phyloP scores from a whole-genome alignment of 352 stramenopile species.

The Globisporangium ultimum region DNA sequence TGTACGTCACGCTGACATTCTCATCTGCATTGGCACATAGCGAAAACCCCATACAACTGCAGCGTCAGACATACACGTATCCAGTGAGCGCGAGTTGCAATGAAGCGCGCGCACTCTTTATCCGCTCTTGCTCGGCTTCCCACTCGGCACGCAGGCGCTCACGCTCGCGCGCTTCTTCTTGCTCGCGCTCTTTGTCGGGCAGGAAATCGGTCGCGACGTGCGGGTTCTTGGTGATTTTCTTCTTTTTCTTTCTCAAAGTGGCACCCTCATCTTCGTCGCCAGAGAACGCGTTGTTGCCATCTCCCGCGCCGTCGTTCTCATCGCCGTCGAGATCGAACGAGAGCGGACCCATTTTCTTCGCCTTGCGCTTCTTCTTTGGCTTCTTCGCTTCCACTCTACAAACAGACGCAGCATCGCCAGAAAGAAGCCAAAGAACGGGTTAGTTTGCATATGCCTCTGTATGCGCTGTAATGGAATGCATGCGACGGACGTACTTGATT shows the following conservation, averaged over 20 bases:
- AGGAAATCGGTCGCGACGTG: conserved; percentile 94
- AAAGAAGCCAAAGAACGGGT: no score
- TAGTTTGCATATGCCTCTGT: no score
- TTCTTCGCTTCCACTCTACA: conserved; percentile 36
- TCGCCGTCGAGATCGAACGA: conserved; percentile 84
- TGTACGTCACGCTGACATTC: conserved; percentile 95
- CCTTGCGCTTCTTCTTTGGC: conserved; percentile 79
- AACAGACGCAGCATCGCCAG: neutral
- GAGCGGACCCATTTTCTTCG: conserved; percentile 70
- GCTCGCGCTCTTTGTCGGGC: conserved; percentile 91
- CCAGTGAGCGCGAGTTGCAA: no score
- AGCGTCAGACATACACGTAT: no score
- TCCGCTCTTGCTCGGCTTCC: conserved; percentile 89
- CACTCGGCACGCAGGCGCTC: conserved; percentile 89
- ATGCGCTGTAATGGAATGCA: neutral
- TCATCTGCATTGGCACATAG: conserved; percentile 56
- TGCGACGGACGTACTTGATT: conserved; percentile 19
- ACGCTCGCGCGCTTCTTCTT: conserved; percentile 69
- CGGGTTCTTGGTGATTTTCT: conserved; percentile 91
- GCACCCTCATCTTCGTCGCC: conserved; percentile 3
- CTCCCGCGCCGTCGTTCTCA: conserved; percentile 34
- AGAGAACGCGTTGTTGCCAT: conserved; percentile 5
- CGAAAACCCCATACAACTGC: neutral
- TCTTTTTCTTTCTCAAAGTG: conserved; percentile 29
- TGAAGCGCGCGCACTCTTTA: conserved; percentile 74